Conservation (phyloP, 495 filamentous ascomycete genomes). For the Corynascus novoguineensis region DNA sequence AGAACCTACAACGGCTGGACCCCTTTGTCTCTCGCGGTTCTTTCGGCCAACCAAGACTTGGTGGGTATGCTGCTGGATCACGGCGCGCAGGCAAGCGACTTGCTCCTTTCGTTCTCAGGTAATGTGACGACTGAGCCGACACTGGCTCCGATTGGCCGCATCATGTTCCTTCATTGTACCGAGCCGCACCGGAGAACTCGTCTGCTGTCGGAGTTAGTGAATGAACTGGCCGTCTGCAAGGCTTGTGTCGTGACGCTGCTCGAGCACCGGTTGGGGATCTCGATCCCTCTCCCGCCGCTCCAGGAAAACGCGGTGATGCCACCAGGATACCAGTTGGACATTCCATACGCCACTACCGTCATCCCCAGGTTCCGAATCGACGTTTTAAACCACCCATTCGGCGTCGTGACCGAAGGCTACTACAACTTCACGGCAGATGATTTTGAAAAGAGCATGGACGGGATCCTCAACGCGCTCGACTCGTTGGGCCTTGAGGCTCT, state of each 20-base stretch:
- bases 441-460: neutral
- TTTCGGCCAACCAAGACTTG: neutral
- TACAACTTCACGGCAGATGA: too few relatives aligned
- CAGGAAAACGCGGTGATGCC: neutral
- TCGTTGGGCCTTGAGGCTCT: neutral
- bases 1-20: slow-evolving; percentile 12
- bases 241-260: neutral
- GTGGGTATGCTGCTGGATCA: slow-evolving; percentile 7
- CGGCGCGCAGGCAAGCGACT: neutral
- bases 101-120: neutral
- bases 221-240: neutral
- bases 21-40: slow-evolving; percentile 4
- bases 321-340: neutral
- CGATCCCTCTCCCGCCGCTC: neutral
- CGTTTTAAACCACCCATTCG: neutral
- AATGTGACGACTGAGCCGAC: neutral
- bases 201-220: neutral
- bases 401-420: neutral
- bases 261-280: neutral
- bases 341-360: neutral
- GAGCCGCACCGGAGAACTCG: neutral
- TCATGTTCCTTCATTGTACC: neutral
- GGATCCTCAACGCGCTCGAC: neutral
- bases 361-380: neutral
- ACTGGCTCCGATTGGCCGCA: neutral